Percentiles rank a stretch among this genome's conserved stretches.
Evolutionary conservation across 805 yeast genomes (phyloP).

Genomic region (Cyberlindnera samutprakarnensis): DNA sequence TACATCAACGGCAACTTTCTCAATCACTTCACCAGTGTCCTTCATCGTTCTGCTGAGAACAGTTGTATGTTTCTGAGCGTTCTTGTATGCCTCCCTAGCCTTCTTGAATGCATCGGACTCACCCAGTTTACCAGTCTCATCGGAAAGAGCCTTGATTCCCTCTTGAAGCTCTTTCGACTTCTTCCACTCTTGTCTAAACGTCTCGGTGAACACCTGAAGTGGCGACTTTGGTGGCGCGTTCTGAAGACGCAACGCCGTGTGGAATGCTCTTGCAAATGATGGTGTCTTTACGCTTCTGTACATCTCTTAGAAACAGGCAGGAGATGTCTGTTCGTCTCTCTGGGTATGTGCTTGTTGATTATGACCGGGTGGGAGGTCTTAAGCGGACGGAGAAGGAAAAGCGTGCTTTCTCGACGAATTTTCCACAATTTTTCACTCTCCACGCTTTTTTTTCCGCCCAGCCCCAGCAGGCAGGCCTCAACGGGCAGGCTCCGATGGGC

Average conservation of each 20-base stretch:
- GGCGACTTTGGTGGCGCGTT: constrained; percentile 56
- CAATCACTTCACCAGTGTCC: constrained; percentile 91
- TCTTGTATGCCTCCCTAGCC: constrained; percentile 88
- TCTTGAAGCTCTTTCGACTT: constrained; percentile 86
- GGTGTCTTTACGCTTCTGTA: background rate
- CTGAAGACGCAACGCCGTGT: constrained; percentile 9
- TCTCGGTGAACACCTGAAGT: constrained; percentile 84
- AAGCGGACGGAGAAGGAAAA: too few species aligned
- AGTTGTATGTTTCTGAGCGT: constrained; percentile 67
- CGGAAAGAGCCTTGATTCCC: constrained; percentile 89
- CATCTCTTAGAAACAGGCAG: background rate
- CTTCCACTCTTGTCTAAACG: constrained; percentile 86
- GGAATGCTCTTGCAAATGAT: constrained; percentile 18
- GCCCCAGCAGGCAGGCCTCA: too few species aligned
- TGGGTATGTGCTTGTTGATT: too few species aligned
- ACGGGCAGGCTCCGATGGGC: too few species aligned
- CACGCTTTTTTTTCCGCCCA: too few species aligned
- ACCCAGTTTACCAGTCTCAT: constrained; percentile 90
- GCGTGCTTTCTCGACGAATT: too few species aligned
- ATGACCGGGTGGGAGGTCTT: too few species aligned
- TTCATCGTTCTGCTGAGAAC: constrained; percentile 68
- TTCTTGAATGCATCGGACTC: constrained; percentile 89
- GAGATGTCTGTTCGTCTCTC: too few species aligned
- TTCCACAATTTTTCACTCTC: too few species aligned
- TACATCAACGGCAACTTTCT: constrained; percentile 80